Base-by-base conservation (phyloP, 2,329 filamentous ascomycete species). In the Ceratocystis ficicola region DNA sequence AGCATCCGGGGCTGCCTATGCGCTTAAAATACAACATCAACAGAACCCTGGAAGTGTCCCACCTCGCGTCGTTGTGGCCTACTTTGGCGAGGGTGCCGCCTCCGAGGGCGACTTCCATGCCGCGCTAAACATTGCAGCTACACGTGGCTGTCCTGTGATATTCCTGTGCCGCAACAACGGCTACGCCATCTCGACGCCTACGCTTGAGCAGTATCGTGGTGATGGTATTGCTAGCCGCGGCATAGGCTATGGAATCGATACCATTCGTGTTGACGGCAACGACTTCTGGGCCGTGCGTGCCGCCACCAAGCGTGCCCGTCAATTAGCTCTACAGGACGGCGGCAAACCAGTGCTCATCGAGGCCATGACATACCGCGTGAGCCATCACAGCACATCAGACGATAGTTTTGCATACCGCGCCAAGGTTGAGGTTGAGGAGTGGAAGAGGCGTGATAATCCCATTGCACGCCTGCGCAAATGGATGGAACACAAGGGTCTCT, bases 311-410 rank as follows among this genome's bases (percentile, higher is more conserved):
- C 83, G 83, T 73, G 94, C 94, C 0, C 83, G 92, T 1, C 81
- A 83, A 62, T 83, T 93, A 72, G 92, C 93, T 0, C 80, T 97
- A 2, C 79, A 87, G 66, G 85, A 89, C 55, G 90, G 89, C n/a
- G 89, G 90, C 3, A 85, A 83, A 69, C 91, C 90, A 0, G 83
- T 99, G 0, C 78, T 99, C 6, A 87, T 99, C 50, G 94, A 99
- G 76, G 91, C 91, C 66, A 95, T 99, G 89, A 93, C 89, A 28
- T 99, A 99, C 76, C 90, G 94, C n/a, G 92, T 97, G 55, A 93
- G 89, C 5, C 91, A 99, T 74, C 94, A 99, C 77, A 96, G 90
- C 75, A 99, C 94, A 0, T 94, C 89, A 0, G 94, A 99, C 73
- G 94, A 99, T 76, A 94, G 89, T 30, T 99, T 96, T 72, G 94